phyloP scores from a whole-genome alignment of 352 stramenopile species.

The Globisporangium radiosum region DNA sequence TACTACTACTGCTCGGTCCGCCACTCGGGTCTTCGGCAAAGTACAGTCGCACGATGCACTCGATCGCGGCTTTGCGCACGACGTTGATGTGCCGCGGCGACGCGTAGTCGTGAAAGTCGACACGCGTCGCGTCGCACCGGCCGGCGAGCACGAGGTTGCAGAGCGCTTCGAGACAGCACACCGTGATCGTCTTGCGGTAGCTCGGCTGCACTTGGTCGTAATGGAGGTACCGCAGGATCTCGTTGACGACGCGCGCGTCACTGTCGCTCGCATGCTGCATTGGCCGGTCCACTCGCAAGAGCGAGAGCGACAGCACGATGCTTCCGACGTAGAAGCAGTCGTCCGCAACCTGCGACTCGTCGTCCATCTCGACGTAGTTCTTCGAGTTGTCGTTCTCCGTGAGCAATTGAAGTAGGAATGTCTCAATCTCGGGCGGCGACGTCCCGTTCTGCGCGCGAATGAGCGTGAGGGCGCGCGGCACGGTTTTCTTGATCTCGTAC shows the following conservation, averaged over 20 bases:
- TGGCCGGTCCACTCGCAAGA: conserved; percentile 56
- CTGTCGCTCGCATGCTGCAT: conserved; percentile 24
- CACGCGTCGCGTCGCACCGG: conserved; percentile 54
- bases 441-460: conserved; percentile 75
- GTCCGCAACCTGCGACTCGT: conserved; percentile 77
- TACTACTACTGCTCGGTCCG: conserved; percentile 11
- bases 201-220: conserved; percentile 84
- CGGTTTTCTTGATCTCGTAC: conserved; percentile 87
- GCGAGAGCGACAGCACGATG: conserved; percentile 66
- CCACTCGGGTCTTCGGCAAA: conserved; percentile 67
- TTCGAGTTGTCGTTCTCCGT: conserved; percentile 86
- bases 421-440: conserved; percentile 71
- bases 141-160: conserved; percentile 72
- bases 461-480: conserved; percentile 69
- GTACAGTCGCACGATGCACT: conserved; percentile 78
- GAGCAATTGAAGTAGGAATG: conserved; percentile 71
- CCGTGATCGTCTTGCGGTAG: conserved; percentile 74
- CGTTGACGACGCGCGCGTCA: conserved; percentile 47
- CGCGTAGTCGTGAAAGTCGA: conserved; percentile 71
- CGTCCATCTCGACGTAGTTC: conserved; percentile 86
- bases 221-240: conserved; percentile 75
- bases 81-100: conserved; percentile 63
- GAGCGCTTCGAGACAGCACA: conserved; percentile 75
- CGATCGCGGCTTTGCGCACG: conserved; percentile 78
- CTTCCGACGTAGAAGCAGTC: conserved; percentile 84